Evolutionary conservation across 1,284 basidiomycete species (phyloP), one percentile per base, ranked within the genome.

Genomic region (Leccinum pachyderme): DNA sequence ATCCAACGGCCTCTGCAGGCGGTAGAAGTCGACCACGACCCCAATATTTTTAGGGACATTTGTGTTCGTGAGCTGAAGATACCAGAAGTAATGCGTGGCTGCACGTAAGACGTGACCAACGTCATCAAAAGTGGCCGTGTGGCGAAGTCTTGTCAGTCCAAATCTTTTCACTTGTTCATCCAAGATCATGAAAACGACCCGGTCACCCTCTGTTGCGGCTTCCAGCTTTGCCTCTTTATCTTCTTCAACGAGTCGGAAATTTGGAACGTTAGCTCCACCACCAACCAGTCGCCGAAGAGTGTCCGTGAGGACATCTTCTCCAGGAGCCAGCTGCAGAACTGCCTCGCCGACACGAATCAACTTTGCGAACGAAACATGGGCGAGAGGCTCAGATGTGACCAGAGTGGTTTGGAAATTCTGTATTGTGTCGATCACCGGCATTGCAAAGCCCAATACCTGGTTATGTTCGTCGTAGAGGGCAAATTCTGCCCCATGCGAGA

Each of bases 51-150:
- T 13, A 33, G 53, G 27, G 31, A 5, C 41, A 13, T 33, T 47
- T 22, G 33, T 52, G 31, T 55, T 62, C 4, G 29, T 7, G 49
- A 64, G 56, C 37, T 49, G 52, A 7, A 66, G 64, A 32, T 55
- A 66, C 61, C 63, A 64, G 28, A 56, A 62, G 24, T 56, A 63
- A 7, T 62, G 59, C 13, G 61, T 48, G 4, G 59, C 55, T 8
- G 54, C 49, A 12, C 24, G 18, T 49, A 65, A 32, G 29, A 32
- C n/a, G 1, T 51, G 43, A 15, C 27, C n/a, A 7, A 64, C 31
- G 8, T 11, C 8, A 12, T 52, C 33, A 6, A 46, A 50, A 13
- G 47, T 4, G 13, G 18, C 37, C 24, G 25, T 45, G 44, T 39
- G 33, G 15, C 32, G 27, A 25, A 60, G 22, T 3, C 31, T 22